Percentiles rank a stretch among this genome's conserved stretches.
These are phyloP conservation scores for Isatis lusitanica DNA, from an alignment of 441 rosid genomes.

Conservation along the genomic window DNA sequence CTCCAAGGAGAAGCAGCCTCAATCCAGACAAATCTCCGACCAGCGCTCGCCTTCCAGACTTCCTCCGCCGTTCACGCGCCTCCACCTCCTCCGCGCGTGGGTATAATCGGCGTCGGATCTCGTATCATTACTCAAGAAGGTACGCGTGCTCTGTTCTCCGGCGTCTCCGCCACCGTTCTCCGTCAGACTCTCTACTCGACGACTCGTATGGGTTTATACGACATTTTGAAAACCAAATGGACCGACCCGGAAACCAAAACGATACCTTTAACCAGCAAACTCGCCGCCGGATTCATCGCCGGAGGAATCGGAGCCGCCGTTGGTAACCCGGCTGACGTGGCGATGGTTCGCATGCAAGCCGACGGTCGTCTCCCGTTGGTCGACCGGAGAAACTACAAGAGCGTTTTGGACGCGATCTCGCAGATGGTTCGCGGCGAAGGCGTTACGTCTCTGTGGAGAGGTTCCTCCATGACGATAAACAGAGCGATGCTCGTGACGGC, in stretches of 20 bases:
- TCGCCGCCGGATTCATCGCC: slow-evolving; percentile 64
- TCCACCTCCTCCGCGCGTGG: slow-evolving; percentile 42
- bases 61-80: slow-evolving; percentile 30
- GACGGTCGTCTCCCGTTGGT: slow-evolving; percentile 69
- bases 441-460: slow-evolving; percentile 68
- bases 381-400: slow-evolving; percentile 67
- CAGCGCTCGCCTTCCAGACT: slow-evolving; percentile 45
- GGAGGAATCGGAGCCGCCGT: slow-evolving; percentile 81
- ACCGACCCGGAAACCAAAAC: slow-evolving; percentile 49
- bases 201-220: slow-evolving; percentile 84
- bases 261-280: slow-evolving; percentile 50
- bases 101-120: slow-evolving; percentile 49
- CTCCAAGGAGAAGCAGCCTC: slow-evolving; percentile 58
- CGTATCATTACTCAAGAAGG: slow-evolving; percentile 52
- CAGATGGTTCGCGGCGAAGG: slow-evolving; percentile 74
- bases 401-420: slow-evolving; percentile 63
- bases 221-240: slow-evolving; percentile 62
- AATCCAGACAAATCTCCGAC: slow-evolving; percentile 44
- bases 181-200: slow-evolving; percentile 82
- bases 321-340: slow-evolving; percentile 85
- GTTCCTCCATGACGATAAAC: slow-evolving; percentile 78
- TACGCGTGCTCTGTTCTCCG: slow-evolving; percentile 55
- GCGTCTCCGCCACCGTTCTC: slow-evolving; percentile 77
- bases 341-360: slow-evolving; percentile 92
- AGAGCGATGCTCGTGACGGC: slow-evolving; percentile 88